phyloP scores from a whole-genome alignment of 2,329 filamentous ascomycete genomes.

The Bipolaris victoriae region DNA sequence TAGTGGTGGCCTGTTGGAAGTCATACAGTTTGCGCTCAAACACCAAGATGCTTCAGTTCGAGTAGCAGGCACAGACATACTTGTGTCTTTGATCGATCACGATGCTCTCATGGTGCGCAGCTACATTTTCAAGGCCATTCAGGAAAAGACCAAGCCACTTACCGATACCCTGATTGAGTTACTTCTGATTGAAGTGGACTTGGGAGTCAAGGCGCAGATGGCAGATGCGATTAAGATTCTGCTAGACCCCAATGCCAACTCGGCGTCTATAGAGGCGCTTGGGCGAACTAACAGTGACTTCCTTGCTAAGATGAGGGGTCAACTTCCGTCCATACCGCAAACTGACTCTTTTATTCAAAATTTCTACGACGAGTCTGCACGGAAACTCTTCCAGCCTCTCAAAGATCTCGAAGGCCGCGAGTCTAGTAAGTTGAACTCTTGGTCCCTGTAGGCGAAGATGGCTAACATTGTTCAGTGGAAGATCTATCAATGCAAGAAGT shows the following conservation, averaged over 20 bases:
- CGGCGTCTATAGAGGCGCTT: constrained; percentile 65
- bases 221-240: constrained; percentile 94
- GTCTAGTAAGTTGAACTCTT: constrained; percentile 51
- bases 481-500: constrained; percentile 82
- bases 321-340: constrained; percentile 64
- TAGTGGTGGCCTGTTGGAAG: constrained; percentile 80
- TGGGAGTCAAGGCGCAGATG: constrained; percentile 94
- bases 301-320: constrained; percentile 64
- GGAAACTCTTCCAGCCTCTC: constrained; percentile 84
- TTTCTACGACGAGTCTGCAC: constrained; percentile 88
- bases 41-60: constrained; percentile 84
- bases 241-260: constrained; percentile 72
- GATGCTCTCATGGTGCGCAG: constrained; percentile 92
- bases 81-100: constrained; percentile 94
- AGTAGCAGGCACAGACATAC: constrained; percentile 89
- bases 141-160: constrained; percentile 81
- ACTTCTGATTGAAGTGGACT: constrained; percentile 85
- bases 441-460: not conserved
- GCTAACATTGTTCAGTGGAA: constrained; percentile 61
- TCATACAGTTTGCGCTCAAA: constrained; percentile 89
- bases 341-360: constrained; percentile 84
- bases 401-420: constrained; percentile 75
- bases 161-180: constrained; percentile 94
- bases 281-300: constrained; percentile 71
- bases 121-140: constrained; percentile 90